Evolutionary conservation across 208 protist species (phyloP).

Genomic region (Herpetomonas samuelpessoai): DNA sequence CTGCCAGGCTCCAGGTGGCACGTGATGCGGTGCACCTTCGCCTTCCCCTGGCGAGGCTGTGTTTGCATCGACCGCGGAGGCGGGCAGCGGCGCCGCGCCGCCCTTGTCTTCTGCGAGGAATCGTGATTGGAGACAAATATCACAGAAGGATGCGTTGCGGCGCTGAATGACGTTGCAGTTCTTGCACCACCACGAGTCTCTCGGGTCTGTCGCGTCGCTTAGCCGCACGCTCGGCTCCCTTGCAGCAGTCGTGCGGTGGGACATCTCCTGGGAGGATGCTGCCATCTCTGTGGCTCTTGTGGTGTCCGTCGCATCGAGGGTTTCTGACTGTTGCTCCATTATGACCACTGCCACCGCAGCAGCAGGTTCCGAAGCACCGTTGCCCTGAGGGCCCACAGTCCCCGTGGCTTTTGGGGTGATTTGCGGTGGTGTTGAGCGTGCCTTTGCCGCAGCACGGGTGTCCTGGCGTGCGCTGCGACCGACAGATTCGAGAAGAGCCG

Average conservation of each 20-base stretch:
- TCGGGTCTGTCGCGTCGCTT: constrained; percentile 12
- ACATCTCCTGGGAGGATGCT: too few relatives aligned
- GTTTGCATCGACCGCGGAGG: too few relatives aligned
- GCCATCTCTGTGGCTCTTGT: too few relatives aligned
- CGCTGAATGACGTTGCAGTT: constrained; percentile 76
- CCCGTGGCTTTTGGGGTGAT: too few relatives aligned
- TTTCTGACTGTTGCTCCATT: too few relatives aligned
- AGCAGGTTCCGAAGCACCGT: not conserved
- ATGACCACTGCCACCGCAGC: constrained; percentile 1
- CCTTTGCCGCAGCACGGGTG: not conserved
- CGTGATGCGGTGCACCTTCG: constrained; percentile 6
- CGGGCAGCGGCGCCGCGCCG: too few relatives aligned
- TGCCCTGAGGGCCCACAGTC: not conserved
- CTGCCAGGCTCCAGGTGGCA: constrained; percentile 53
- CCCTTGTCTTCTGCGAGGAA: constrained; percentile 12
- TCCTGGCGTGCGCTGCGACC: not conserved
- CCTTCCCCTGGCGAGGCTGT: too few relatives aligned
- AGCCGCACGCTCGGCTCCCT: too few relatives aligned
- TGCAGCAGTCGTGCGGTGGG: too few relatives aligned
- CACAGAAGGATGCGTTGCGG: constrained; percentile 81
- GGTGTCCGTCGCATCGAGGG: too few relatives aligned
- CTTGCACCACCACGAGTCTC: constrained; percentile 66
- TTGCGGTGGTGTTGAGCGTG: not conserved
- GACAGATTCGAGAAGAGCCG: not conserved
- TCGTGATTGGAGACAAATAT: constrained; percentile 72